phyloP scores from a whole-genome alignment of 192 early-diverging fungal species.

The Geosiphon pyriformis region DNA sequence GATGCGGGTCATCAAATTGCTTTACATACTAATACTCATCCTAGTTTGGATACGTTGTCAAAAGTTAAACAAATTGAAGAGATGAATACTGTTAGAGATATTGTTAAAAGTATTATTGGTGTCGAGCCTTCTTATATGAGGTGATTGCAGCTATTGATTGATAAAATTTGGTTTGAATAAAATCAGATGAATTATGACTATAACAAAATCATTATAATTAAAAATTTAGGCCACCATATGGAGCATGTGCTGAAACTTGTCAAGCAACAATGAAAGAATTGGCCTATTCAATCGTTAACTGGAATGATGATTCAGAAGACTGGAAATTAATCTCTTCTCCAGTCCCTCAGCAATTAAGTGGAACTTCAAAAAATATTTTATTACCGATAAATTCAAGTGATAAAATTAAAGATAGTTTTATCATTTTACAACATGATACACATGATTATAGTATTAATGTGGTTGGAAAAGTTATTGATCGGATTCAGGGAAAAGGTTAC shows the following conservation, averaged over 20 bases:
- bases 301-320: constrained; percentile 40
- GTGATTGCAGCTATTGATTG: not conserved
- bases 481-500: constrained; percentile 17
- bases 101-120: not conserved
- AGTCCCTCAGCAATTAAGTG: constrained; percentile 4
- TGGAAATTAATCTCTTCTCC: constrained; percentile 28
- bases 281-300: constrained; percentile 31
- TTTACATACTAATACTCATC: constrained; percentile 48
- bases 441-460: constrained; percentile 33
- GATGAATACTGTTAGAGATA: not conserved
- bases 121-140: not conserved
- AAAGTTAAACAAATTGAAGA: not conserved
- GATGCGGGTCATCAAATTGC: constrained; percentile 57
- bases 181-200: not conserved
- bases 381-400: constrained; percentile 25
- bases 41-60: constrained; percentile 41
- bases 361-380: constrained; percentile 23
- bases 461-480: constrained; percentile 9
- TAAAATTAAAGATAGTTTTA: constrained; percentile 31
- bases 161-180: not conserved
- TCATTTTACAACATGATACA: constrained; percentile 40
- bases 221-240: constrained; percentile 43
- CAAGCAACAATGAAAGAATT: constrained; percentile 29
- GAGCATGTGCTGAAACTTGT: constrained; percentile 29
- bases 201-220: not conserved